Percentiles rank a stretch among this genome's conserved stretches.
phyloP scores from a whole-genome alignment of 805 yeast species.

The Torulaspora maleeae region DNA sequence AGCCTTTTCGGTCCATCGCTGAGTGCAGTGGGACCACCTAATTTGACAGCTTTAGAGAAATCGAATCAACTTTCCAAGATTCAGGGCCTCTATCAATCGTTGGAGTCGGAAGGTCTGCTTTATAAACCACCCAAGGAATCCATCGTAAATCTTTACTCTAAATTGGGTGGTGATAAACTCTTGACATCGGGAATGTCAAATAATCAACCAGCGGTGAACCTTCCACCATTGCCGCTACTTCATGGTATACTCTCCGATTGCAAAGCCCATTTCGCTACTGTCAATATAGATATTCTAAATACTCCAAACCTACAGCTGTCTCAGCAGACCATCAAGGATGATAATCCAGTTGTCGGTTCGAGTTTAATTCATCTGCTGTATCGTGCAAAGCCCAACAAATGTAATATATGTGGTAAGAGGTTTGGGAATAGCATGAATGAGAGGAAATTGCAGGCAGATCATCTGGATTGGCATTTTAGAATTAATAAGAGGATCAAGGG shows the following conservation, averaged over 20 bases:
- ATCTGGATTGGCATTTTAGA: constrained; percentile 95
- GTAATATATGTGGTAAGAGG: constrained; percentile 86
- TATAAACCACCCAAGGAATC: constrained; percentile 29
- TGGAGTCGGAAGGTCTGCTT: constrained; percentile 24
- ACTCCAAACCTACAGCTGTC: constrained; percentile 31
- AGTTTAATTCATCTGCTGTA: constrained; percentile 31
- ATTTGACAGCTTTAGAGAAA: constrained; percentile 19
- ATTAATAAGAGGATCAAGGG: constrained; percentile 71
- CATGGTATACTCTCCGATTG: constrained; percentile 29
- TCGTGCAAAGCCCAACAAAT: constrained; percentile 61
- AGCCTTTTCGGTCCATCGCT: constrained; percentile 21
- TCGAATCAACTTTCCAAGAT: constrained; percentile 18
- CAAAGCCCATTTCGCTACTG: constrained; percentile 31
- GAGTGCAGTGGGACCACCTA: constrained; percentile 13
- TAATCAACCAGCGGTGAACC: constrained; percentile 10
- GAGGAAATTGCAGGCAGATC: constrained; percentile 50
- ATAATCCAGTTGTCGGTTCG: constrained; percentile 29
- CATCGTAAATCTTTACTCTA: constrained; percentile 26
- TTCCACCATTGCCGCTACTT: constrained; percentile 26
- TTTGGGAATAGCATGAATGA: constrained; percentile 62
- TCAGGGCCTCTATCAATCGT: constrained; percentile 20
- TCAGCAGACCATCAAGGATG: constrained; percentile 33
- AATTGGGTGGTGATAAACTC: constrained; percentile 17
- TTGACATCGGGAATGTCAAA: constrained; percentile 3
- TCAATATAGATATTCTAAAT: constrained; percentile 29